Evolutionary conservation across 345 rosid genomes (phyloP).

Genomic region (Linum trigynum): DNA sequence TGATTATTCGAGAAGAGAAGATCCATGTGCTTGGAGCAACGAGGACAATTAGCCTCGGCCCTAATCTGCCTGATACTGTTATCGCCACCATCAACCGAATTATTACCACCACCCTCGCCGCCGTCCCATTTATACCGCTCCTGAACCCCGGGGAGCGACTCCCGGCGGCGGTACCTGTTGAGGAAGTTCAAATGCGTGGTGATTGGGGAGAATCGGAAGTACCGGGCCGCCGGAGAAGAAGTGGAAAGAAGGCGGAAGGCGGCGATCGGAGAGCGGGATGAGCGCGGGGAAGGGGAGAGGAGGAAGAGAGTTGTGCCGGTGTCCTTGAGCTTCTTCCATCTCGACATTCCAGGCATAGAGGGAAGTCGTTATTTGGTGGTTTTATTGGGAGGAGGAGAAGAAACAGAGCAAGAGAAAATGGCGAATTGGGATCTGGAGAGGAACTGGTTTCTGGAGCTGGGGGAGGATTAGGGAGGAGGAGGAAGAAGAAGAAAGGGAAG

Average conservation of each 20-base stretch:
- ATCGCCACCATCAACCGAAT: not conserved
- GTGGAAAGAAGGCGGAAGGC: constrained; percentile 12
- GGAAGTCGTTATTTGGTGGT: not conserved
- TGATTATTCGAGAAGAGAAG: constrained; percentile 51
- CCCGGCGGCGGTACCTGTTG: constrained; percentile 30
- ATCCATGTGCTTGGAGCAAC: constrained; percentile 78
- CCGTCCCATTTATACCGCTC: constrained; percentile 63
- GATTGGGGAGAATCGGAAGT: constrained; percentile 19
- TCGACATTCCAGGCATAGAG: constrained; percentile 50
- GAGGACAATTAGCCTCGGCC: constrained; percentile 92
- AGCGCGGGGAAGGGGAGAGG: too few relatives aligned
- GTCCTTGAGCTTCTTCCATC: constrained; percentile 53
- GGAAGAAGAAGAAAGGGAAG: not conserved
- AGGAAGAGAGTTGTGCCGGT: constrained; percentile 3
- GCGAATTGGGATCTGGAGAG: not conserved
- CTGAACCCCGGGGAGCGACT: constrained; percentile 37
- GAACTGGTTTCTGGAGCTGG: constrained; percentile 5
- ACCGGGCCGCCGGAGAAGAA: constrained; percentile 4
- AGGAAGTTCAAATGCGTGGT: constrained; percentile 39
- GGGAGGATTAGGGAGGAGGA: constrained; percentile 17
- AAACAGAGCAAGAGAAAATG: not conserved
- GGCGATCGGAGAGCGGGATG: constrained; percentile 15
- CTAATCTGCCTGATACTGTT: constrained; percentile 42
- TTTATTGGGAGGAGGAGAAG: not conserved
- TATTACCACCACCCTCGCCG: constrained; percentile 24